Evolutionary conservation across 1,284 basidiomycete genomes (phyloP).

Genomic region (Cryptococcus sp.): DNA sequence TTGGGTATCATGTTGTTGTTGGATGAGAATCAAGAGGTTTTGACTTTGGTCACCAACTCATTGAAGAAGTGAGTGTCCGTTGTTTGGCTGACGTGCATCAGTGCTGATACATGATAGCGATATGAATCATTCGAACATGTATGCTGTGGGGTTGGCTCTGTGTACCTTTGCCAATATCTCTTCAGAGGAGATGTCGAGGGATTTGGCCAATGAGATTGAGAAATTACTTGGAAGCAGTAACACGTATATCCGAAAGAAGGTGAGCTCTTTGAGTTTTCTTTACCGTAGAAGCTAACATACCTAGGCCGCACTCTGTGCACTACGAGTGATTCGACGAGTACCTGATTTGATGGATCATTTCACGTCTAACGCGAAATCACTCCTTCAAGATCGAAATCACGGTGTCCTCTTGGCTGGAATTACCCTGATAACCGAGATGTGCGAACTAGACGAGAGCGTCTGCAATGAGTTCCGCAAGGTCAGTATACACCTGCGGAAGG

Average conservation of each 20-base stretch:
- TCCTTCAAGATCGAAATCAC: slow-evolving; percentile 94
- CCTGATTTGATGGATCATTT: slow-evolving; percentile 97
- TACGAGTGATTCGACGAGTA: slow-evolving; percentile 92
- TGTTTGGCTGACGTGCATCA: background rate
- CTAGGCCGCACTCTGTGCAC: slow-evolving; percentile 92
- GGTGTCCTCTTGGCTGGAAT: slow-evolving; percentile 91
- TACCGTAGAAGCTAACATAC: background rate
- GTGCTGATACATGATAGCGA: slow-evolving; percentile 58
- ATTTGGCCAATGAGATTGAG: slow-evolving; percentile 94
- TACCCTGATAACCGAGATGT: slow-evolving; percentile 94
- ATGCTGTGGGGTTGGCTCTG: slow-evolving; percentile 92
- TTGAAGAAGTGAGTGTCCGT: slow-evolving; percentile 79
- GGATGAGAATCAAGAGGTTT: slow-evolving; percentile 96
- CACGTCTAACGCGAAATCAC: slow-evolving; percentile 76
- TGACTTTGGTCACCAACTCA: slow-evolving; percentile 96
- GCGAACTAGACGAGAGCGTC: slow-evolving; percentile 67
- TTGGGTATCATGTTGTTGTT: slow-evolving; percentile 96
- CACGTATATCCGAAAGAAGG: slow-evolving; percentile 99
- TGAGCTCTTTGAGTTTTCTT: slow-evolving; percentile 37
- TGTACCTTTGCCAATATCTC: slow-evolving; percentile 99
- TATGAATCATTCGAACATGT: slow-evolving; percentile 99
- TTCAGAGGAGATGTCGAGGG: slow-evolving; percentile 97
- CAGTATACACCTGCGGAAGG: slow-evolving; percentile 12
- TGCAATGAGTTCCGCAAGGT: slow-evolving; percentile 87
- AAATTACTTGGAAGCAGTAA: slow-evolving; percentile 96